phyloP scores from a whole-genome alignment of 768 basidiomycete species.

The Cystofilobasidium capitatum region DNA sequence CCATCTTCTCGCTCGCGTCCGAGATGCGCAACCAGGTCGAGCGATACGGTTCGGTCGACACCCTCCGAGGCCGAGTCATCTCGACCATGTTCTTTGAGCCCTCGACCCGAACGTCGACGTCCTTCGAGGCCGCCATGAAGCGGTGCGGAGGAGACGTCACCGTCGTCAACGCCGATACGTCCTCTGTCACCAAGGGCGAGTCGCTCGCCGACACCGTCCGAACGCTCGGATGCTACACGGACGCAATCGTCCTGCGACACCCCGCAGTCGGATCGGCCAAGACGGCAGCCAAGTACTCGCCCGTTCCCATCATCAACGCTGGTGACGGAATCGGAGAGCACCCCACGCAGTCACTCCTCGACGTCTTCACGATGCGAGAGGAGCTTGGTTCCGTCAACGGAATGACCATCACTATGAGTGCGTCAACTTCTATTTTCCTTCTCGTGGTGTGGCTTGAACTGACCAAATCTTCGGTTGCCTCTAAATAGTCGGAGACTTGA shows the following conservation, averaged over 20 bases:
- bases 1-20: constrained; percentile 84
- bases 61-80: constrained; percentile 81
- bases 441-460: constrained; percentile 13
- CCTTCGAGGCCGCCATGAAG: constrained; percentile 98
- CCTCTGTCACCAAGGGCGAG: constrained; percentile 90
- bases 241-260: constrained; percentile 88
- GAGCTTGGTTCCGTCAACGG: constrained; percentile 98
- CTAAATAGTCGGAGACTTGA: constrained; percentile 72
- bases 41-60: constrained; percentile 73
- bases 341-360: constrained; percentile 54
- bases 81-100: constrained; percentile 94
- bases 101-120: constrained; percentile 86
- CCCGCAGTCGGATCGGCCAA: constrained; percentile 91
- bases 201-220: constrained; percentile 84
- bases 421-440: constrained; percentile 25
- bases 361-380: constrained; percentile 81
- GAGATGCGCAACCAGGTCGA: constrained; percentile 97
- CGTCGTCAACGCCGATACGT: constrained; percentile 65
- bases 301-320: constrained; percentile 91
- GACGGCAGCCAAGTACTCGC: constrained; percentile 87
- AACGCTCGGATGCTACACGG: constrained; percentile 87
- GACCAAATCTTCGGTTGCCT: not conserved
- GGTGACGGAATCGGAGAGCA: constrained; percentile 97
- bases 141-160: constrained; percentile 92
- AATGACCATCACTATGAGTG: constrained; percentile 56